A percentile compares a stretch with the other conserved stretches of the same genome.
phyloP scores from a whole-genome alignment of 164 flowering plant species.

The Sedum album region DNA sequence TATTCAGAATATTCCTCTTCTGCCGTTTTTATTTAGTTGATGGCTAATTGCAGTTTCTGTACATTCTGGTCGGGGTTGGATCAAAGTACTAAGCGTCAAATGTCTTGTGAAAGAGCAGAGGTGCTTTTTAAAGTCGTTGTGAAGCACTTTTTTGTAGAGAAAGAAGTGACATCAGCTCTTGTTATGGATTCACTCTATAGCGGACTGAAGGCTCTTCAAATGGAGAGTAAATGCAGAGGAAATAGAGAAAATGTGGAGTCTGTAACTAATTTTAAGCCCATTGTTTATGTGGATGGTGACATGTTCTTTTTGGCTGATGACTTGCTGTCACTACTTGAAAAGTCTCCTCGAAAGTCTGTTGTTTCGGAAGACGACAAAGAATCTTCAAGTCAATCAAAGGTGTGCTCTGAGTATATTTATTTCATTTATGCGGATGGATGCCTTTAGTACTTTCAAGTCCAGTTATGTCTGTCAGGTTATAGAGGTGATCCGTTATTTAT shows the following conservation, averaged over 20 bases:
- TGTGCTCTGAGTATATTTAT: background rate
- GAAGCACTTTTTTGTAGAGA: conserved; percentile 85
- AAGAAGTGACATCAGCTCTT: conserved; percentile 94
- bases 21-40: background rate
- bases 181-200: conserved; percentile 96
- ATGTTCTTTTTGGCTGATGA: conserved; percentile 82
- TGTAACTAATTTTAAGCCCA: conserved; percentile 57
- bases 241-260: conserved; percentile 41
- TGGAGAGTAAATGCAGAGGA: conserved; percentile 50
- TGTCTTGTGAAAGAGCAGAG: conserved; percentile 83
- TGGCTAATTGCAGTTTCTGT: conserved; percentile 55
- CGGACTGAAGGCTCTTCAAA: conserved; percentile 87
- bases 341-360: conserved; percentile 72
- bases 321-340: conserved; percentile 64
- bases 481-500: background rate
- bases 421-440: background rate
- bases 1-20: background rate
- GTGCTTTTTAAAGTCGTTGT: conserved; percentile 74
- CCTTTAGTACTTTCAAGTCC: background rate
- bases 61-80: conserved; percentile 86
- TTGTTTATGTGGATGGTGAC: conserved; percentile 71
- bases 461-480: background rate
- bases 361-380: conserved; percentile 94
- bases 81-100: conserved; percentile 50
- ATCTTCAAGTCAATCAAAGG: conserved; percentile 87